These are phyloP conservation scores for Phylloporus sp. DNA, from an alignment of 768 basidiomycete genomes.

Conservation along the genomic window DNA sequence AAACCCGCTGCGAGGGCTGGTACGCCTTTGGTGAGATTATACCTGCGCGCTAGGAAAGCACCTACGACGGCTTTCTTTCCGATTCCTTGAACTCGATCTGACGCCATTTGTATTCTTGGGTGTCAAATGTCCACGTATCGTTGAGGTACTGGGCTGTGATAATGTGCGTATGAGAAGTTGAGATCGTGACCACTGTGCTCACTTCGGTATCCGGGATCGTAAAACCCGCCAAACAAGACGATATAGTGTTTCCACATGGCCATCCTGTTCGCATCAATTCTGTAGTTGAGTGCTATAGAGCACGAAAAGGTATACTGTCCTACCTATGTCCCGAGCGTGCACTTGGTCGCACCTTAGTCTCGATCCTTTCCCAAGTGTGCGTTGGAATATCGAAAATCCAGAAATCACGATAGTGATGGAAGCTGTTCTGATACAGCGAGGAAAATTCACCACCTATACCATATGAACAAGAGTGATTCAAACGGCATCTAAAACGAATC, in stretches of 20 bases:
- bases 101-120: conserved; percentile 81
- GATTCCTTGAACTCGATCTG: conserved; percentile 71
- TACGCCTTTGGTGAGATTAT: not conserved
- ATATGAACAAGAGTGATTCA: not conserved
- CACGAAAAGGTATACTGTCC: not conserved
- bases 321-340: conserved; percentile 83
- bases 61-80: conserved; percentile 71
- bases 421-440: conserved; percentile 74
- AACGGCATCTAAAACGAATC: conserved; percentile 1
- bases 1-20: conserved; percentile 75
- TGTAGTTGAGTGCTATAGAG: not conserved
- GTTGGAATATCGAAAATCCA: conserved; percentile 82
- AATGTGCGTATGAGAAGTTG: not conserved
- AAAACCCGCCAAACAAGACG: conserved; percentile 87
- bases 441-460: conserved; percentile 78
- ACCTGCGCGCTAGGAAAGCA: not conserved
- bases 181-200: not conserved
- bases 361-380: conserved; percentile 84
- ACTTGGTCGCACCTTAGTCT: conserved; percentile 75
- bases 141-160: conserved; percentile 70
- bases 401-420: conserved; percentile 87
- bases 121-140: conserved; percentile 84
- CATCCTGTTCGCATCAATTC: conserved; percentile 50
- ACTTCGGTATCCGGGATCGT: conserved; percentile 84
- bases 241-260: conserved; percentile 86